Evolutionary conservation across 2,329 filamentous ascomycete genomes (phyloP).

Genomic region (Stagonosporopsis chrysanthemi): DNA sequence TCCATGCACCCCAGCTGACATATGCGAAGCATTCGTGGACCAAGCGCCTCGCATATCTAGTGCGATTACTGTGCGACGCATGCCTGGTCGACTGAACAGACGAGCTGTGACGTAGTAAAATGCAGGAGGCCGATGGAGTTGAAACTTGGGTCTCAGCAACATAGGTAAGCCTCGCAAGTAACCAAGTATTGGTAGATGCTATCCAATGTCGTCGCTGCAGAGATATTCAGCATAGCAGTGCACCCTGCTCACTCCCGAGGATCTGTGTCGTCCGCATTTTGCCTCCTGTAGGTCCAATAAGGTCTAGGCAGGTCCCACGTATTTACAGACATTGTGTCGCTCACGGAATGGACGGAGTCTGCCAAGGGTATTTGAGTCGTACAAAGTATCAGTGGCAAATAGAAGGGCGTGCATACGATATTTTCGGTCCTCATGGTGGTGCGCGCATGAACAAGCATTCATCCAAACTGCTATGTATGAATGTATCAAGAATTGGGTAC

Average conservation of each 20-base stretch:
- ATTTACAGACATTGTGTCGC: background rate
- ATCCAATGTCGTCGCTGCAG: background rate
- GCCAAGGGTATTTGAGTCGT: background rate
- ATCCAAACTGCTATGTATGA: background rate
- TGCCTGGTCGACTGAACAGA: background rate
- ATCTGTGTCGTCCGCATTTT: background rate
- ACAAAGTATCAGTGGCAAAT: background rate
- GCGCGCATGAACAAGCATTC: too few relatives aligned
- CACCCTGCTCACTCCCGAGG: background rate
- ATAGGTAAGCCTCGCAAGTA: background rate
- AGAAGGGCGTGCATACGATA: conserved; percentile 1
- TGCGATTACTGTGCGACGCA: conserved; percentile 7
- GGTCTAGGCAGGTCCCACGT: background rate
- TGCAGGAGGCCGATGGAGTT: background rate
- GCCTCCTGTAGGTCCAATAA: background rate
- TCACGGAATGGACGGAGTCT: background rate
- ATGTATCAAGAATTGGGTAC: background rate
- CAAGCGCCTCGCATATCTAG: conserved; percentile 2
- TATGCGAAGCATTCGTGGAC: conserved; percentile 7
- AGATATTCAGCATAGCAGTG: background rate
- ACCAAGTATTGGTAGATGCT: background rate
- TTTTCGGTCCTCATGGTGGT: background rate
- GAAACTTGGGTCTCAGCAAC: background rate
- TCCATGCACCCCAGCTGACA: conserved; percentile 1
- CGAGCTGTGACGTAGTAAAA: conserved; percentile 5